Base-by-base conservation (phyloP, 495 filamentous ascomycete genomes). In the Talaromyces stipitatus region DNA sequence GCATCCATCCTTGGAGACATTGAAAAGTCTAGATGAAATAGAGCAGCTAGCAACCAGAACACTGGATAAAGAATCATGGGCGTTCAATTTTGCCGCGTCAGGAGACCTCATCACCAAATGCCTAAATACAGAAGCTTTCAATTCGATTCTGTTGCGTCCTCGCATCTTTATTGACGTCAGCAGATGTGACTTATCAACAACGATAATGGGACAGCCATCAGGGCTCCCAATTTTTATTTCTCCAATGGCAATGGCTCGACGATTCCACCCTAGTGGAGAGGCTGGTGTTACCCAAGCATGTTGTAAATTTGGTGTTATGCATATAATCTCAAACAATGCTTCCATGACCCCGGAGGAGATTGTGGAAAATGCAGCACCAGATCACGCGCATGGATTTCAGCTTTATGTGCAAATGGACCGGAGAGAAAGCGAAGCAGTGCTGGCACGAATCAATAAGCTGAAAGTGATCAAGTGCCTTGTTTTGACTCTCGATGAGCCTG, bases 401-500 rank as follows among this genome's bases (percentile, higher is more conserved):
- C 71, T 97, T 5, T 96, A 97, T 71, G 88, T 92, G 27, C 89
- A 95, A 68, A 83, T 75, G 4, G 86, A 91, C 47, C 84, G 89
- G 10, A 74, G 76, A 61, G 94, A 91, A 74, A 91, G 86, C 72
- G 91, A 94, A 62, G 83, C 77, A 11, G 85, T 92, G 81, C 78
- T 97, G 30, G 77, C 76, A 28, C 81, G 92, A 59, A 86, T 96
- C 65, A 85, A 87, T 57, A 80, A 78, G 61, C 71, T 89, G 59
- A 77, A 82, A 60, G 71, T 73, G 2, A 89, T 89, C 72, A 92
- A 90, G 69, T 92, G 88, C 71, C 78, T 96, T 60, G 83, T 84
- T 51, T 78, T 96, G 16, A 97, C 92, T 2, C 83, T 97, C n/a
- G 92, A 97, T 64, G 92, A 92, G 0, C 89, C 92, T 0, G 87